Conservation (phyloP, 805 yeast species). For the Saccharomycopsis fermentans region DNA sequence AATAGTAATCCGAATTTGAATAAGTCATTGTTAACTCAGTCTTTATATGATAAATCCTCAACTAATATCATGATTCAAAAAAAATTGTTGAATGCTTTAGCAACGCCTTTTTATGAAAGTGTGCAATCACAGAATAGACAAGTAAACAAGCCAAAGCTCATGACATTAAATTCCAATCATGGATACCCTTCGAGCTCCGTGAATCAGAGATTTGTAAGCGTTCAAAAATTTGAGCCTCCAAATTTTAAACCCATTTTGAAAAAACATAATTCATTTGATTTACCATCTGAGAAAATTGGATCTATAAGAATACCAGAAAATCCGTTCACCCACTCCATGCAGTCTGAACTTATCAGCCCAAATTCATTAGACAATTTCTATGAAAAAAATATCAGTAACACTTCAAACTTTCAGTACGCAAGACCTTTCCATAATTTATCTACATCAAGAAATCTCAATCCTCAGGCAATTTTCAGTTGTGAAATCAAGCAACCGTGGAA, state of each 20-base stretch:
- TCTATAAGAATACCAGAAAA: slow-evolving; percentile 9
- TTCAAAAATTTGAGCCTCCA: neutral
- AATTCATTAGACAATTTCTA: slow-evolving; percentile 5
- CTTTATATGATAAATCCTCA: neutral
- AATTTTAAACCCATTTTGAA: neutral
- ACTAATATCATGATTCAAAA: slow-evolving; percentile 29
- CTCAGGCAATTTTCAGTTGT: slow-evolving; percentile 82
- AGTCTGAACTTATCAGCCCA: neutral
- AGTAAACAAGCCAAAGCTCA: neutral
- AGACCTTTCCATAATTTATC: slow-evolving; percentile 55
- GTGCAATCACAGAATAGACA: slow-evolving; percentile 9
- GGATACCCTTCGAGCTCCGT: slow-evolving; percentile 12
- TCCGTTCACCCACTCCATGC: slow-evolving; percentile 5
- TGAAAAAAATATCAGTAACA: slow-evolving; percentile 6
- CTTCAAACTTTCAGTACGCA: slow-evolving; percentile 19
- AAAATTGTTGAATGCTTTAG: slow-evolving; percentile 48
- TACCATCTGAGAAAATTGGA: neutral
- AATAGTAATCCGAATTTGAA: slow-evolving; percentile 8
- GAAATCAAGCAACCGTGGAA: slow-evolving; percentile 66
- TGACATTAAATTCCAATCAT: slow-evolving; percentile 6
- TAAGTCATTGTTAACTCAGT: neutral
- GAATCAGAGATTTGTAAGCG: slow-evolving; percentile 3
- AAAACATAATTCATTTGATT: neutral
- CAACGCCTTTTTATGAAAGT: slow-evolving; percentile 46
- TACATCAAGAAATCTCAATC: slow-evolving; percentile 59